Evolutionary conservation across 2,329 filamentous ascomycete species (phyloP).

Genomic region (Clarireedia sp.): DNA sequence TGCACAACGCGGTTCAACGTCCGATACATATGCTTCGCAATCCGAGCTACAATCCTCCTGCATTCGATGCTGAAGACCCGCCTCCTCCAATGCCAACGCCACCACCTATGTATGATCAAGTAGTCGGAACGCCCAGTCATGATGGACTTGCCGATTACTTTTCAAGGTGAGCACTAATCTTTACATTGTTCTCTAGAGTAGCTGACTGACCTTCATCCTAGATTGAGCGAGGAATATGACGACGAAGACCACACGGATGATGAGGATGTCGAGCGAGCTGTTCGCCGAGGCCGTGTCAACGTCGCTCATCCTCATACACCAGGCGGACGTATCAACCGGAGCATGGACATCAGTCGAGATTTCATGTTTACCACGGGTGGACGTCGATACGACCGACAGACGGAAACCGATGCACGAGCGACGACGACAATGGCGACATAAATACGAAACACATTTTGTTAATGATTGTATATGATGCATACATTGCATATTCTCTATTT

Average conservation of each 20-base stretch:
- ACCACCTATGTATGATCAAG: slow-evolving; percentile 59
- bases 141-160: slow-evolving; percentile 62
- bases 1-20: slow-evolving; percentile 21
- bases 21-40: slow-evolving; percentile 61
- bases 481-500: no score
- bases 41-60: slow-evolving; percentile 63
- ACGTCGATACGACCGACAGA: not conserved
- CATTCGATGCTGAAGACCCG: slow-evolving; percentile 61
- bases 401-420: not conserved
- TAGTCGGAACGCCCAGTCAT: slow-evolving; percentile 47
- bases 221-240: slow-evolving; percentile 25
- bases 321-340: slow-evolving; percentile 26
- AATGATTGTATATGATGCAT: no score
- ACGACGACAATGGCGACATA: no score
- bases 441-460: no score
- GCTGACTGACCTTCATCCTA: not conserved
- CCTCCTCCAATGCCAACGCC: slow-evolving; percentile 62
- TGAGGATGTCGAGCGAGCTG: slow-evolving; percentile 21
- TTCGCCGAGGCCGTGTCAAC: slow-evolving; percentile 27
- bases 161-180: slow-evolving; percentile 39
- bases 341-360: slow-evolving; percentile 30
- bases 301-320: slow-evolving; percentile 28
- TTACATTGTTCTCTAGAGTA: not conserved
- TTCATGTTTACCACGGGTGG: slow-evolving; percentile 25
- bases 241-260: slow-evolving; percentile 25